Evolutionary conservation across 202 grass and related monocot species (phyloP).

Genomic region (Panicum virgatum): DNA sequence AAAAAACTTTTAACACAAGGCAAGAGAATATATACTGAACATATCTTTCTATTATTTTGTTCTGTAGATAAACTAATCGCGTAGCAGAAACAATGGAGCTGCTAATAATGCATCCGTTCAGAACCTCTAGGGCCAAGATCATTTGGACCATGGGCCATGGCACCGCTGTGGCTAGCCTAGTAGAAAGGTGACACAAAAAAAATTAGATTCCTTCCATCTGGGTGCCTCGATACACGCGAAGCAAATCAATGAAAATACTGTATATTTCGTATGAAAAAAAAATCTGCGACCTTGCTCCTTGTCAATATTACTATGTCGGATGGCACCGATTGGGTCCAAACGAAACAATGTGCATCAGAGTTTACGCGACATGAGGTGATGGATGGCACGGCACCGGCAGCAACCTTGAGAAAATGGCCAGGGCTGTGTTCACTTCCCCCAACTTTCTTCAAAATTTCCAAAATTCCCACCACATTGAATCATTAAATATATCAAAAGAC

Average conservation of each 20-base stretch:
- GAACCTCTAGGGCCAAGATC: conserved; percentile 33
- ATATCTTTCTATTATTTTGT: neutral
- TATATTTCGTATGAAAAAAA: conserved; percentile 4
- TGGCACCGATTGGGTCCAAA: conserved; percentile 7
- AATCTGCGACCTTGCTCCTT: conserved; percentile 26
- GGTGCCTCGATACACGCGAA: conserved; percentile 16
- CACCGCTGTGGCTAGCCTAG: neutral
- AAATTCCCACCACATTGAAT: too few relatives aligned
- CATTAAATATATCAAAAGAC: too few relatives aligned
- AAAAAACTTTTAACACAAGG: neutral
- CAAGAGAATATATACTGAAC: neutral
- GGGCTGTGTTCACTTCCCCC: too few relatives aligned
- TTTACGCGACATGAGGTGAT: neutral
- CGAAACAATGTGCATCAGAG: conserved; percentile 11
- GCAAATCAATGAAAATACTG: conserved; percentile 20
- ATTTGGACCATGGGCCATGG: conserved; percentile 45
- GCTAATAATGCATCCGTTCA: conserved; percentile 39
- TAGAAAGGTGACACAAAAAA: conserved; percentile 47
- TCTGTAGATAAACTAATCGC: neutral
- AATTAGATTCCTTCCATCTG: conserved; percentile 39
- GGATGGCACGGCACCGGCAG: neutral
- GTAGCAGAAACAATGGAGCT: conserved; percentile 15
- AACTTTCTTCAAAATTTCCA: too few relatives aligned
- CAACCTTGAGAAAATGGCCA: conserved; percentile 16
- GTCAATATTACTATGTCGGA: conserved; percentile 51